Evolutionary conservation across 2,329 filamentous ascomycete genomes (phyloP).

Genomic region (Whalleya microplaca): DNA sequence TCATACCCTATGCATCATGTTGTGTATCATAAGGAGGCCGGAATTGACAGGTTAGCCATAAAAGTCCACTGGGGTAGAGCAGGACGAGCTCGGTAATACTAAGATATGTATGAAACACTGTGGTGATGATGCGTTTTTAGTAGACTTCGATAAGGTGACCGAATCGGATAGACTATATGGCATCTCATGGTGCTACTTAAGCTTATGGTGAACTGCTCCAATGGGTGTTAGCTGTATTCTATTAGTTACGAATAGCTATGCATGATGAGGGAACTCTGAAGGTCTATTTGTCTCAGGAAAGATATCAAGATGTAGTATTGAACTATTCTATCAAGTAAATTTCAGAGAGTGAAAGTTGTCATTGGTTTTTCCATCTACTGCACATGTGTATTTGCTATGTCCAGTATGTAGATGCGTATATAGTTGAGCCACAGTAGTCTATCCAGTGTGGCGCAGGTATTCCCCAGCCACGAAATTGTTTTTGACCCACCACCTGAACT

Average conservation of each 20-base stretch:
- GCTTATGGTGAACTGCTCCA: too few species aligned
- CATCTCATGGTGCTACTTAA: too few species aligned
- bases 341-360: too few species aligned
- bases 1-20: conserved; percentile 30
- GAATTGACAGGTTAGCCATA: conserved; percentile 8
- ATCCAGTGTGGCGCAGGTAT: neutral
- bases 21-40: conserved; percentile 13
- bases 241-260: too few species aligned
- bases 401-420: too few species aligned
- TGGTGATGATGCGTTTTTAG: neutral
- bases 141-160: neutral
- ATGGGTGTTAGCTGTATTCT: too few species aligned
- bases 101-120: neutral
- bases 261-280: too few species aligned
- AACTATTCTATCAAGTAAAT: too few species aligned
- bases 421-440: neutral
- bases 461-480: conserved; percentile 10
- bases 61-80: conserved; percentile 9
- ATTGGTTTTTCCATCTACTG: too few species aligned
- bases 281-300: too few species aligned
- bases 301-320: too few species aligned
- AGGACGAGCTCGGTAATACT: conserved; percentile 1
- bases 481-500: conserved; percentile 15
- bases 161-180: conserved; percentile 12
- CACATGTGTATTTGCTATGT: too few species aligned